Conservation (phyloP, 139 green algal species). For the Cymbomonas tetramitiformis region DNA sequence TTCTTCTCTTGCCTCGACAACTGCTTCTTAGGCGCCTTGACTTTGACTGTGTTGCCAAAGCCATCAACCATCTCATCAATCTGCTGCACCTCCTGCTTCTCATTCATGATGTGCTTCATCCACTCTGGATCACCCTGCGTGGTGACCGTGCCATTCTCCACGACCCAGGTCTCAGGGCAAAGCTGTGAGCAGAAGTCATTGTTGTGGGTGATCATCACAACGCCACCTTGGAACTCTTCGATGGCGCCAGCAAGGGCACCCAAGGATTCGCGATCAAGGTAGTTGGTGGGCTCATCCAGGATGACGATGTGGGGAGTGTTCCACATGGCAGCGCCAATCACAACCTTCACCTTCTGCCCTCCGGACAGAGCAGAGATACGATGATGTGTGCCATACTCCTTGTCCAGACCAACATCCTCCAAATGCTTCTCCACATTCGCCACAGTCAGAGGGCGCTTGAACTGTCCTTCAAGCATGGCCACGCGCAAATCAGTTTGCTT, state of each 20-base stretch:
- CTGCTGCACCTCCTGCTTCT: constrained; percentile 42
- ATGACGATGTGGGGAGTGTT: constrained; percentile 49
- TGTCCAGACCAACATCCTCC: constrained; percentile 44
- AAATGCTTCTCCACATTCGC: constrained; percentile 42
- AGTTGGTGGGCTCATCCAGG: constrained; percentile 66
- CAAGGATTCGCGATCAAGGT: constrained; percentile 54
- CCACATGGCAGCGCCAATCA: constrained; percentile 56
- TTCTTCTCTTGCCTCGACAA: constrained; percentile 6
- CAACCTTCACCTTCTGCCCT: constrained; percentile 56
- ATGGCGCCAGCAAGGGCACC: constrained; percentile 48
- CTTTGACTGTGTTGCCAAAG: constrained; percentile 75
- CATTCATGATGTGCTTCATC: constrained; percentile 28
- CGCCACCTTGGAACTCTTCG: constrained; percentile 42
- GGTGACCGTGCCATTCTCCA: constrained; percentile 16
- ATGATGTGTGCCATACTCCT: constrained; percentile 40
- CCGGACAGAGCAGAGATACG: constrained; percentile 30
- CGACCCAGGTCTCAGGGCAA: constrained; percentile 67
- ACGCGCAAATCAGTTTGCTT: constrained; percentile 26
- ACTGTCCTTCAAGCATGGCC: constrained; percentile 13
- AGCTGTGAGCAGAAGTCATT: constrained; percentile 55
- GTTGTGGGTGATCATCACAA: constrained; percentile 61
- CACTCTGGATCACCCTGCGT: constrained; percentile 49
- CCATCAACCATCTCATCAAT: constrained; percentile 70
- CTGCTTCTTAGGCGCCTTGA: not conserved
- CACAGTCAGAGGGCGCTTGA: constrained; percentile 31